A percentile compares a stretch with the other conserved stretches of the same genome.
These are phyloP conservation scores for Cercospora sesami DNA, from an alignment of 2,329 filamentous ascomycete species.

Conservation along the genomic window DNA sequence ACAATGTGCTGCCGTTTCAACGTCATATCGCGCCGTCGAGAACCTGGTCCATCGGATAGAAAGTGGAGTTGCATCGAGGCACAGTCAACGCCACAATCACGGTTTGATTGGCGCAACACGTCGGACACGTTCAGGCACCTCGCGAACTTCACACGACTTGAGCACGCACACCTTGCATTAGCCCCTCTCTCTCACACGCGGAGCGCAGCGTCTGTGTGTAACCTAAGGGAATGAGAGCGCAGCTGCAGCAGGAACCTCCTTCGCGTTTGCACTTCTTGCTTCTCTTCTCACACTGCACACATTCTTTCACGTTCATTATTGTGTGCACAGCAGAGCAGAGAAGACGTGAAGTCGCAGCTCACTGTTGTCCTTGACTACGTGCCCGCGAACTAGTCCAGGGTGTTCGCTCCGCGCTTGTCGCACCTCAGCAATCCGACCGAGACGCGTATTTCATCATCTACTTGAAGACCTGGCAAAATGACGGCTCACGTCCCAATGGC, in stretches of 20 bases:
- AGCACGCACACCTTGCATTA: slow-evolving; percentile 20
- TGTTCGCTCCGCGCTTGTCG: slow-evolving; percentile 2
- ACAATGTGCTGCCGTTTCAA: not conserved
- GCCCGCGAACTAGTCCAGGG: slow-evolving; percentile 11
- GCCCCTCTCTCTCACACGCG: not conserved
- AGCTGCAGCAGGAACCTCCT: not conserved
- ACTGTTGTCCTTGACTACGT: slow-evolving; percentile 15
- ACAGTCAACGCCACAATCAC: slow-evolving; percentile 4
- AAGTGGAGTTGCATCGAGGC: slow-evolving; percentile 1
- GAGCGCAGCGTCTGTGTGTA: not conserved
- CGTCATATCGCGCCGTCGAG: slow-evolving; percentile 10
- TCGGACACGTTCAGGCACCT: slow-evolving; percentile 12
- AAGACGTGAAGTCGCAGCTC: not conserved
- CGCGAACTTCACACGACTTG: slow-evolving; percentile 25
- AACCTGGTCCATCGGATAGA: slow-evolving; percentile 6
- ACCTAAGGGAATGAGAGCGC: not conserved
- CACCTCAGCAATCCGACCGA: slow-evolving; percentile 1
- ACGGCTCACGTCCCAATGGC: slow-evolving; percentile 38
- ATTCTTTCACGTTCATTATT: not conserved
- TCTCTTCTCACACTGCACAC: not conserved
- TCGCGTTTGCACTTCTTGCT: not conserved
- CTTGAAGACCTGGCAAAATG: slow-evolving; percentile 12
- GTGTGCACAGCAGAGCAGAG: not conserved
- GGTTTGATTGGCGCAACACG: slow-evolving; percentile 15
- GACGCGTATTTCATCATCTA: slow-evolving; percentile 9